Evolutionary conservation across 768 basidiomycete genomes (phyloP).

Genomic region (Podaxis rugospora): DNA sequence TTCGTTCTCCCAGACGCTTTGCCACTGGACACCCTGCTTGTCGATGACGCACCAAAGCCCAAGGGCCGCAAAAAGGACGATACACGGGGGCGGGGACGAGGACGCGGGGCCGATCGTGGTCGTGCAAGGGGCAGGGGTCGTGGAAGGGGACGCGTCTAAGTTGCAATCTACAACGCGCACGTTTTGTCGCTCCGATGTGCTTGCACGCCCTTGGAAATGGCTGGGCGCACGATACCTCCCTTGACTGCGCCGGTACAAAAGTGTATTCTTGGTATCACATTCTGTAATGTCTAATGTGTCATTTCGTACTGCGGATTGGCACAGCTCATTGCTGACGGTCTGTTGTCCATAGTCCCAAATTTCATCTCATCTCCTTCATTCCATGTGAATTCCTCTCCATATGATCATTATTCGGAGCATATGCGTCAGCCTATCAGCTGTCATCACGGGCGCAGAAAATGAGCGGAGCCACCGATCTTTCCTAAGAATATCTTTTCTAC

Average conservation of each 20-base stretch:
- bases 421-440: not conserved
- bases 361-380: not conserved
- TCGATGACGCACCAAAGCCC: constrained; percentile 97
- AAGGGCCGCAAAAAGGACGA: constrained; percentile 91
- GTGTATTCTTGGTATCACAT: constrained; percentile 2
- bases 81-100: constrained; percentile 58
- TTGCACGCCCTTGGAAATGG: not conserved
- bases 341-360: not conserved
- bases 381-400: not conserved
- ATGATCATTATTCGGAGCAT: not conserved
- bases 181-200: not conserved
- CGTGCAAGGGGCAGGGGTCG: constrained; percentile 41
- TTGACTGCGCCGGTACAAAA: not conserved
- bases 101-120: constrained; percentile 48
- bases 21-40: constrained; percentile 92
- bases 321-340: not conserved
- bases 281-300: constrained; percentile 2
- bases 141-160: constrained; percentile 23
- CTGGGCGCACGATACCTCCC: not conserved
- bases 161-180: constrained; percentile 15
- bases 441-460: not conserved
- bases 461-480: not conserved
- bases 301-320: not conserved
- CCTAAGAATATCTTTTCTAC: not conserved
- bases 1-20: constrained; percentile 97